phyloP scores from a whole-genome alignment of 2,329 filamentous ascomycete species.

The Penicillium verrucosum region DNA sequence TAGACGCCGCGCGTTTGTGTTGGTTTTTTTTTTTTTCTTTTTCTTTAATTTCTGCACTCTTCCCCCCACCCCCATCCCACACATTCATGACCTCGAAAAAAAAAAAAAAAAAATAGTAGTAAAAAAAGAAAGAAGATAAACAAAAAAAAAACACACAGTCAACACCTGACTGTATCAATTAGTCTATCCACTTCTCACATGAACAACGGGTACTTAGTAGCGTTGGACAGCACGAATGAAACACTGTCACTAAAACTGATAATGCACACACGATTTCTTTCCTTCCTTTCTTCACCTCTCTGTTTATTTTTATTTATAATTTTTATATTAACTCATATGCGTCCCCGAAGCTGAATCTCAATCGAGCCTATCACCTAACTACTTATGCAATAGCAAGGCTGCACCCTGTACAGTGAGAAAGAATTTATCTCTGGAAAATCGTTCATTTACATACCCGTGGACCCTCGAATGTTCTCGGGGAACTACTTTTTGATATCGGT shows the following conservation, averaged over 20 bases:
- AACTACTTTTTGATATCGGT: slow-evolving; percentile 3
- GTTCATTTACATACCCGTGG: no score
- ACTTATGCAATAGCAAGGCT: slow-evolving; percentile 19
- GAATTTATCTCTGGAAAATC: background rate
- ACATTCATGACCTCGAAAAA: background rate
- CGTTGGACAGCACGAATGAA: slow-evolving; percentile 7
- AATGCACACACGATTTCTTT: slow-evolving; percentile 10
- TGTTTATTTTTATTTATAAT: slow-evolving; percentile 2
- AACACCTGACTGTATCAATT: background rate
- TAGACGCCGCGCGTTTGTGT: slow-evolving; percentile 26
- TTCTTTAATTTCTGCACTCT: slow-evolving; percentile 1
- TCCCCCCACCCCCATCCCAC: background rate
- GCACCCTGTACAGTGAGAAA: slow-evolving; percentile 6
- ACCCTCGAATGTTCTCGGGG: background rate
- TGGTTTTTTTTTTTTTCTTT: slow-evolving; percentile 22
- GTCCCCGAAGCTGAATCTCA: slow-evolving; percentile 15
- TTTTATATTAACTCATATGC: slow-evolving; percentile 17
- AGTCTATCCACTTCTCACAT: slow-evolving; percentile 2
- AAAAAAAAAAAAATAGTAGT: background rate
- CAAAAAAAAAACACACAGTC: background rate
- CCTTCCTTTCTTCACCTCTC: slow-evolving; percentile 10
- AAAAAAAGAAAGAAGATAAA: background rate
- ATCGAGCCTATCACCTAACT: slow-evolving; percentile 19
- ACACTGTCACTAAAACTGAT: slow-evolving; percentile 15
- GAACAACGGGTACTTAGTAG: background rate